Evolutionary conservation across 371 early-diverging fungal genomes (phyloP), one percentile per base, ranked within the genome.

Genomic region (Mucor plumbeus): DNA sequence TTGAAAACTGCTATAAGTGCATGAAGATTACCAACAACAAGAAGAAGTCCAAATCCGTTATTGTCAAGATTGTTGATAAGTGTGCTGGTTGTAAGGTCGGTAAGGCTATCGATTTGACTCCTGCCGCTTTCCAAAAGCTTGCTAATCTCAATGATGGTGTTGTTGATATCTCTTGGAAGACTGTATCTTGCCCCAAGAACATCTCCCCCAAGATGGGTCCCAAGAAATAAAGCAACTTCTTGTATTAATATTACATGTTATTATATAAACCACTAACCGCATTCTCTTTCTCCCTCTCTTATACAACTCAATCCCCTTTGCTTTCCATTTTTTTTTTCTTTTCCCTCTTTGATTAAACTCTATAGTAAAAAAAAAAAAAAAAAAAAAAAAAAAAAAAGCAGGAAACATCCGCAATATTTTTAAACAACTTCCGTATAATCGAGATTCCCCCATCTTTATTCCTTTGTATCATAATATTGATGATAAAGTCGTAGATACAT

Each of bases 1-100:
- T 79, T 57, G 84, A 81, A 66, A 59, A 75, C 54, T 83, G 84
- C 66, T 83, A 81, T 73, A 81, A 81, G 68, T 83, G 84, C 60
- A 78, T 83, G 77, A 76, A 83, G 73, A 77, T 83, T 44, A 74
- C 73, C 56, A 83, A 83, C 69, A 71, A 74, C 55, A 71, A 71
- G 43, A 66, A 76, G 69, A 74, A 75, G 65, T 70, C 73, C n/a
- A 69, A 69, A 33, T 56, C 67, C 19, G 76, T 79, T 40, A 59
- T 71, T 63, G 79, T 83, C 54, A 80, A 74, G 68, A 76, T 80
- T 61, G 79, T 83, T 43, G 83, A 83, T 63, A 77, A 78, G 50
- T 83, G 83, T 60, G 83, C 83, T 48, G 77, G 73, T n/a, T 83
- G 83, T 63, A 63, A 70, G 50, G 73, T 77, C 33, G 73, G 76